Percentiles rank a stretch among this genome's conserved stretches.
These are phyloP conservation scores for Thelephora ganbajun DNA, from an alignment of 768 basidiomycete genomes.

Conservation along the genomic window DNA sequence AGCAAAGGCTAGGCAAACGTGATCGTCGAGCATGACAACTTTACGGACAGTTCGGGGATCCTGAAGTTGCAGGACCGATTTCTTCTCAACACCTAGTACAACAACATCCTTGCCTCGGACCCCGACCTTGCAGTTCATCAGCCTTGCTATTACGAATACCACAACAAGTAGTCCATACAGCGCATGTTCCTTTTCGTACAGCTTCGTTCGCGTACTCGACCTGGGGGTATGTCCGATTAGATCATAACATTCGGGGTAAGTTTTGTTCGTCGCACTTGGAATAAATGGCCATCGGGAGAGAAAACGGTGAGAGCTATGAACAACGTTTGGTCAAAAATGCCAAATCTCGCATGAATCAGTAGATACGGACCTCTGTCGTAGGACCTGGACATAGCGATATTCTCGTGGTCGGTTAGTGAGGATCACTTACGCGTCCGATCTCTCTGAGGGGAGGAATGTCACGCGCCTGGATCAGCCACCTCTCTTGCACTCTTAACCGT, in stretches of 20 bases:
- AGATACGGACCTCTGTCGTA: conserved; percentile 85
- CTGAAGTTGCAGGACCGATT: conserved; percentile 91
- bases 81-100: conserved; percentile 97
- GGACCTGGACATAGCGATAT: conserved; percentile 64
- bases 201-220: conserved; percentile 99
- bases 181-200: conserved; percentile 92
- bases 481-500: neutral
- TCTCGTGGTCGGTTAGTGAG: neutral
- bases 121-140: conserved; percentile 52
- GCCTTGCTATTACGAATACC: neutral
- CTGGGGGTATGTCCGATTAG: conserved; percentile 29
- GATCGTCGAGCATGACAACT: conserved; percentile 97
- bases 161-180: conserved; percentile 37
- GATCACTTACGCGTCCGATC: conserved; percentile 2
- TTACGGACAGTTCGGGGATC: conserved; percentile 96
- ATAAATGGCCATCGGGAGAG: conserved; percentile 97
- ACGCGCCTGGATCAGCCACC: conserved; percentile 6
- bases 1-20: conserved; percentile 93
- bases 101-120: conserved; percentile 91
- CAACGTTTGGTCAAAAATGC: conserved; percentile 5
- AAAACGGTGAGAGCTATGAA: conserved; percentile 84
- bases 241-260: neutral
- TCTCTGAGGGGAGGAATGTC: conserved; percentile 7
- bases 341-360: neutral
- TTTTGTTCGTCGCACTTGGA: conserved; percentile 50